Evolutionary conservation across 2,329 filamentous ascomycete genomes (phyloP), one percentile per base, ranked within the genome.

Genomic region (Sclerotinia nivalis): DNA sequence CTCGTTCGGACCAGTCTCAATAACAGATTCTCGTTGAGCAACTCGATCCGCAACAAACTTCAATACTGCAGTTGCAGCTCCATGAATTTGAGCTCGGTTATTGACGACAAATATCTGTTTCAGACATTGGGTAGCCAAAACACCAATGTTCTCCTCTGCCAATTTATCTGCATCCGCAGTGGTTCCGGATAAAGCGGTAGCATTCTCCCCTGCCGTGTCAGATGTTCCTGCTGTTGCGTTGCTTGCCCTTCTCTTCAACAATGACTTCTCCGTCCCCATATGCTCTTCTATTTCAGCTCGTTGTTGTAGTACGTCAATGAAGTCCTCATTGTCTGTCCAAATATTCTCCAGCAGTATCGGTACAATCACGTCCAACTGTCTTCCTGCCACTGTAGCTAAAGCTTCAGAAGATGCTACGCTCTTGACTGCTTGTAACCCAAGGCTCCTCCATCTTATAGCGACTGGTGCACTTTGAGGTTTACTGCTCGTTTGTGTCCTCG

Each of bases 301-400:
- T n/a, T 86, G 82, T 72, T 91, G 85, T 66, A 98, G 80, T 4
- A 87, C 82, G 58, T 89, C 84, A 25, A 98, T 83, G 71, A 92
- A 88, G 66, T 89, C 86, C 49, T 91, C 88, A 74, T 88, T 87
- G 68, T 91, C 88, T 31, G 91, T 89, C 84, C 93, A 94, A 34
- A 98, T 81, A 74, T 97, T 97, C 77, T 94, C 90, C 71, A 98
- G 83, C 25, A 98, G 90, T 73, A 94, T 90, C 45, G 95, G 94
- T 52, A 98, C 86, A 68, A 96, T 89, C 68, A 91, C 85, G 71
- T 89, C 86, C 73, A 97, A 85, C 79, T 96, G 93, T 74, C 90
- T 88, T 45, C 89, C 89, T 43, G 90, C 89, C 73, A 93, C 88
- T 4, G 91, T 89, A 0, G 89, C 89, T 66, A 97, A 85, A 25